phyloP scores from a whole-genome alignment of 257 asterid species.

The Plectranthus barbatus region DNA sequence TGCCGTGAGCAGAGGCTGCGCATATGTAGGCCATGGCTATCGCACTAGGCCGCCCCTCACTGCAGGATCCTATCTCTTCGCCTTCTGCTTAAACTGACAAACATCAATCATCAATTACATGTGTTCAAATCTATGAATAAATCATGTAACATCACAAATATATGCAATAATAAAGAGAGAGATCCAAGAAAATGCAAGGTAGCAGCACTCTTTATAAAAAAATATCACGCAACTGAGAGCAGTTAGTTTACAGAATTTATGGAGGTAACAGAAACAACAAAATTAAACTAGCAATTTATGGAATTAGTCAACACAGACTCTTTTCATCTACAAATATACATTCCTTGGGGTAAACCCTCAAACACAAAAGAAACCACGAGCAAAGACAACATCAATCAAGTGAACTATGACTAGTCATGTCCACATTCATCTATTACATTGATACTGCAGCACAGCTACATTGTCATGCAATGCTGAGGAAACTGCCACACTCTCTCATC shows the following conservation, averaged over 20 bases:
- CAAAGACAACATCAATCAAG: slow-evolving; percentile 22
- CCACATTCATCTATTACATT: slow-evolving; percentile 1
- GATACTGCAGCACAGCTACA: slow-evolving; percentile 19
- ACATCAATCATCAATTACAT: too few species aligned
- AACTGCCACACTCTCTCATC: slow-evolving; percentile 38
- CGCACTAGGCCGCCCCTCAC: slow-evolving; percentile 3
- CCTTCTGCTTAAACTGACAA: slow-evolving; percentile 24
- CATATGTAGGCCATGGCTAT: slow-evolving; percentile 43
- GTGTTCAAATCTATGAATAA: too few species aligned
- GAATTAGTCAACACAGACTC: slow-evolving; percentile 18
- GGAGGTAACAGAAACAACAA: slow-evolving; percentile 1
- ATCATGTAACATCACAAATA: too few species aligned
- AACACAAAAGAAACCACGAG: slow-evolving; percentile 25
- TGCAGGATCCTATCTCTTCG: slow-evolving; percentile 40
- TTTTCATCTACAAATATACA: slow-evolving; percentile 43
- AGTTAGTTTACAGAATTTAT: slow-evolving; percentile 15
- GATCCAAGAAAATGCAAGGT: too few species aligned
- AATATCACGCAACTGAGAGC: background rate
- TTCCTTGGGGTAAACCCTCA: slow-evolving; percentile 7
- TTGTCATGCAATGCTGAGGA: slow-evolving; percentile 10
- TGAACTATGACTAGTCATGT: slow-evolving; percentile 19
- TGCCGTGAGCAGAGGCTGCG: slow-evolving; percentile 45
- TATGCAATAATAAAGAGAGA: background rate
- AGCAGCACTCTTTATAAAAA: too few species aligned
- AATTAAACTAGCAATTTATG: slow-evolving; percentile 1